Base-by-base conservation (phyloP, 805 yeast genomes). In the Candida xyloterini region DNA sequence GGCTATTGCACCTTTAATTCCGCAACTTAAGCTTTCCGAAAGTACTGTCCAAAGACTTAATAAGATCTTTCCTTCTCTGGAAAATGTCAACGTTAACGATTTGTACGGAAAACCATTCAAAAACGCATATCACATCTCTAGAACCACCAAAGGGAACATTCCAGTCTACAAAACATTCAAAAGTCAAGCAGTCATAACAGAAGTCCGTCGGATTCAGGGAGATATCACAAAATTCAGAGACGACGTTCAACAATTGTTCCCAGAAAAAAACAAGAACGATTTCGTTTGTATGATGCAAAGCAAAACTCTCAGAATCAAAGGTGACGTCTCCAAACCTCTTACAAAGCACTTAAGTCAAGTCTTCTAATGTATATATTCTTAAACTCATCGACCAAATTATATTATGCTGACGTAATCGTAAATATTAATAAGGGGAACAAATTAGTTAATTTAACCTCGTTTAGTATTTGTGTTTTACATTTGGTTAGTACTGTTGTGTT, bases 91-190 rank as follows among this genome's bases (percentile, higher is more conserved):
- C 7, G 40, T 46, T 3, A 47, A 53, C 6, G 55, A 60, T 24
- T 42, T 60, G n/a, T 44, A 47, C 16, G 49, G 50, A 7, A 47
- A 67, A 62, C 26, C 70, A 59, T 43, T 71, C 67, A 33, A 44
- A 39, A 56, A 65, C 6, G 61, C 63, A 32, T 76, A 76, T 51
- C 56, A 51, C 52, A 55, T 76, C 23, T 47, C 62, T 15, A 78
- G 83, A 58, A 71, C 86, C 7, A 62, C 72, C 11, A 69, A 66
- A 33, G 88, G 91, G 4, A 79, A 83, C 56, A 68, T 89, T 57
- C 96, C 96, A n/a, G 84, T 88, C 1, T 88, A 88, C 64, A 69
- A 74, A 38, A 87, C 84, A 46, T 61, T 70, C 46, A 85, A 79
- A 57, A 76, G 78, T 44, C 80, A 78, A 44, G 67, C 69, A 10